A percentile compares a stretch with the other conserved stretches of the same genome.
Conservation (phyloP, 495 filamentous ascomycete species). For the Penicillium cataractarum region DNA sequence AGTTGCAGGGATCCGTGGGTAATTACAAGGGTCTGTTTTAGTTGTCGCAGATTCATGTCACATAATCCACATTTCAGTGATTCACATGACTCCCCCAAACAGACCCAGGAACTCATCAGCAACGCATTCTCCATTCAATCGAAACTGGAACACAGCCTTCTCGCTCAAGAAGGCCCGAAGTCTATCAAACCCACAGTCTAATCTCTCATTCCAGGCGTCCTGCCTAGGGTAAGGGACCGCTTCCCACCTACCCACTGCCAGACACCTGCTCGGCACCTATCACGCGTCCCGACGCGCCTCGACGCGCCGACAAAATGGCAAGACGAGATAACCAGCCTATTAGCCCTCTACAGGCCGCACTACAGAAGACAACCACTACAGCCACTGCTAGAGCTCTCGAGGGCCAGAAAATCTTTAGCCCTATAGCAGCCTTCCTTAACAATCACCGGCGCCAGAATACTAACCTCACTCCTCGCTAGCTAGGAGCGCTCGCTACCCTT, state of each 20-base stretch:
- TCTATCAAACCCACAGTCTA: neutral
- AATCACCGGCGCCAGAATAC: neutral
- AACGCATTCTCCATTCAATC: too few species aligned
- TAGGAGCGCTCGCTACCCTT: neutral
- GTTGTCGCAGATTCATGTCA: too few species aligned
- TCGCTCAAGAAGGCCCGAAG: neutral
- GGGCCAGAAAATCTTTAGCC: neutral
- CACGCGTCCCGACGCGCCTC: neutral
- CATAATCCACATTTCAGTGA: too few species aligned
- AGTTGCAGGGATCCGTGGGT: too few species aligned
- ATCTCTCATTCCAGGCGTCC: neutral
- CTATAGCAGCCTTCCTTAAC: neutral
- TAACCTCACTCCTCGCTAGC: neutral
- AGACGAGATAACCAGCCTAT: neutral
- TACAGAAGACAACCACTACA: neutral
- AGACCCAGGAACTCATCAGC: too few species aligned
- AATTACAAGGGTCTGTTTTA: too few species aligned
- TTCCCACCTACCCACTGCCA: neutral
- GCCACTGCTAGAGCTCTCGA: neutral
- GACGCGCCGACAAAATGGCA: neutral
- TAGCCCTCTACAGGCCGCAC: neutral
- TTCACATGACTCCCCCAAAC: too few species aligned
- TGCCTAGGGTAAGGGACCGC: neutral
- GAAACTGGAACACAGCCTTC: too few species aligned
- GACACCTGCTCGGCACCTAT: neutral